Evolutionary conservation across 2,329 filamentous ascomycete genomes (phyloP), one percentile per base, ranked within the genome.

Genomic region (Teratosphaeria zuluensis): DNA sequence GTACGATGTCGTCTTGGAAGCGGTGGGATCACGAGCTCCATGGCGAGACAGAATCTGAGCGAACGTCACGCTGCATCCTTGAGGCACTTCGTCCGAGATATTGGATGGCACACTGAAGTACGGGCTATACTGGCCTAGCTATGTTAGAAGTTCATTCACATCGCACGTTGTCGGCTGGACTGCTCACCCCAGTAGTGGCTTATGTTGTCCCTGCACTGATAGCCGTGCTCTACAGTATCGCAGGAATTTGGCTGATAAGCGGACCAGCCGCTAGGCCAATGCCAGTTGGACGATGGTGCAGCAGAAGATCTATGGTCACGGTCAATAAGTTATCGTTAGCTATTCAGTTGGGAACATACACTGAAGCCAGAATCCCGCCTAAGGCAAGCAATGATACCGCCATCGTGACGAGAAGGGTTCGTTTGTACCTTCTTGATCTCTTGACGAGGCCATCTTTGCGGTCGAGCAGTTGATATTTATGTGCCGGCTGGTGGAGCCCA

Each of bases 11-110:
- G 85, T 82, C 76, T 92, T 95, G 63, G 77, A 76, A 11, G 75
- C 68, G 0, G 91, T 95, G 0, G 92, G 92, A 69, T 90, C 88
- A 56, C 92, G 83, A 42, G 89, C 89, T 54, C 91, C 92, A 70
- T 96, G 92, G 2, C 92, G 85, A 24, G 90, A 91, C 54, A 96
- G 80, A 28, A 92, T 77, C 68, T 92, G 88, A 1, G 82, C 92
- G 73, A 95, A 92, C 2, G 86, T 92, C 65, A 92, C 76, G 12
- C 81, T 76, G 74, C 92, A 96, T n/a, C 77, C 78, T 0, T 76
- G 64, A 0, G 90, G 91, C 0, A 87, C 75, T 7, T 77, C 76
- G 6, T 79, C 66, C 16, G 83, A 77, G 55, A 90, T 82, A 2
- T 82, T 77, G 1, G 87, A 90, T 6, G 85, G 81, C 0, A 92